A percentile compares a stretch with the other conserved stretches of the same genome.
These are phyloP conservation scores for Aureococcus anophagefferens DNA, from an alignment of 108 stramenopile species.

Conservation along the genomic window DNA sequence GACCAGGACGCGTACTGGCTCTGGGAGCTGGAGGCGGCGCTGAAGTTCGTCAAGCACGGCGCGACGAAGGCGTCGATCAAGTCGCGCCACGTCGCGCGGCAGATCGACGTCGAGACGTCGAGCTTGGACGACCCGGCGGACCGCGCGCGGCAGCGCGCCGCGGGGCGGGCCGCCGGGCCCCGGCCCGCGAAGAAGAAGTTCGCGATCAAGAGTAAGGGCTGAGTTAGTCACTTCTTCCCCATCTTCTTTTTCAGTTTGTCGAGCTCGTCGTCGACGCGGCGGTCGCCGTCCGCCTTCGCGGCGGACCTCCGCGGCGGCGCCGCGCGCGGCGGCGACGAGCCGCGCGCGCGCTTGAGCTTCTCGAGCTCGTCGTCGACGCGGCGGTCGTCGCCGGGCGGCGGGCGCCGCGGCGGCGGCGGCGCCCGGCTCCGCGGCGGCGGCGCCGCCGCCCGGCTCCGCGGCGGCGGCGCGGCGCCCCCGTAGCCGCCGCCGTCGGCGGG, in stretches of 20 bases:
- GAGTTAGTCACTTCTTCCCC: neutral
- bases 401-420: neutral
- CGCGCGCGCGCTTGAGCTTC: too few species aligned
- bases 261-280: conserved; percentile 1
- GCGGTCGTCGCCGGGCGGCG: neutral
- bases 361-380: neutral
- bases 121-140: too few species aligned
- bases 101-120: too few species aligned
- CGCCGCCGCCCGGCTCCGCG: neutral
- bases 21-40: too few species aligned
- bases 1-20: too few species aligned
- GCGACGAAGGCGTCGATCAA: too few species aligned
- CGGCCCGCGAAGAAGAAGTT: too few species aligned
- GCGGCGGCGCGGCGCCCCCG: neutral
- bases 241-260: neutral
- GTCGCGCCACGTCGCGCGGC: too few species aligned
- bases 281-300: neutral
- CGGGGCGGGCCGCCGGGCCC: too few species aligned
- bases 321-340: neutral
- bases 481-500: neutral
- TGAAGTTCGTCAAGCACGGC: too few species aligned
- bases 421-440: neutral
- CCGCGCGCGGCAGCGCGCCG: too few species aligned
- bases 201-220: too few species aligned
- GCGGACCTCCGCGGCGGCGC: neutral